phyloP scores from a whole-genome alignment of 208 protist genomes.

The Trypanosoma brucei region DNA sequence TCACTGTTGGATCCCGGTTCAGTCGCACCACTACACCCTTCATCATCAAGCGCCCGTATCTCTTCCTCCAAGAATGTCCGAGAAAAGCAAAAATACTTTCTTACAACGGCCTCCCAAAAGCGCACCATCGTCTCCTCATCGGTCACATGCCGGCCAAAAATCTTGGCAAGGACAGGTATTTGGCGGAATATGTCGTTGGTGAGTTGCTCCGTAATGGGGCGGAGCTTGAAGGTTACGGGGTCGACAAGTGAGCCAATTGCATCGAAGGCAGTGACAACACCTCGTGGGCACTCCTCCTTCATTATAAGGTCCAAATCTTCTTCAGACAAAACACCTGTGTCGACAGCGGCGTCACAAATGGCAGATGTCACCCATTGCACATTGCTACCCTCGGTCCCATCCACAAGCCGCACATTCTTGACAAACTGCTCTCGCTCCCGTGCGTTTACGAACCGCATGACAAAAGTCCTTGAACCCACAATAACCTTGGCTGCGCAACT shows the following conservation, averaged over 20 bases:
- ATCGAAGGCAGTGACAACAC: slow-evolving; percentile 65
- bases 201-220: slow-evolving; percentile 75
- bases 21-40: background rate
- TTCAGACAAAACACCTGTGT: slow-evolving; percentile 54
- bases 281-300: slow-evolving; percentile 50
- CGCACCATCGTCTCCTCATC: slow-evolving; percentile 45
- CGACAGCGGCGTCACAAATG: slow-evolving; percentile 65
- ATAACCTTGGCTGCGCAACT: slow-evolving; percentile 40
- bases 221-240: slow-evolving; percentile 51
- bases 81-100: slow-evolving; percentile 84
- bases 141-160: slow-evolving; percentile 55
- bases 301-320: slow-evolving; percentile 40
- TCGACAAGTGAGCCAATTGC: slow-evolving; percentile 77
- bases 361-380: slow-evolving; percentile 51
- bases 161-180: slow-evolving; percentile 63
- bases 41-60: slow-evolving; percentile 29
- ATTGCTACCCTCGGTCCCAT: slow-evolving; percentile 18
- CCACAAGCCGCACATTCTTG: slow-evolving; percentile 28
- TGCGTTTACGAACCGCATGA: slow-evolving; percentile 40
- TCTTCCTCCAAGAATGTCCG: slow-evolving; percentile 80
- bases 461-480: slow-evolving; percentile 20
- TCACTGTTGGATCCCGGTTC: background rate
- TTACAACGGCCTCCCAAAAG: slow-evolving; percentile 82
- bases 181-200: slow-evolving; percentile 79
- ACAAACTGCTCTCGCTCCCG: slow-evolving; percentile 45